A percentile compares a stretch with the other conserved stretches of the same genome.
Conservation (phyloP, 1,284 basidiomycete species). For the Ceratobasidium sp. region DNA sequence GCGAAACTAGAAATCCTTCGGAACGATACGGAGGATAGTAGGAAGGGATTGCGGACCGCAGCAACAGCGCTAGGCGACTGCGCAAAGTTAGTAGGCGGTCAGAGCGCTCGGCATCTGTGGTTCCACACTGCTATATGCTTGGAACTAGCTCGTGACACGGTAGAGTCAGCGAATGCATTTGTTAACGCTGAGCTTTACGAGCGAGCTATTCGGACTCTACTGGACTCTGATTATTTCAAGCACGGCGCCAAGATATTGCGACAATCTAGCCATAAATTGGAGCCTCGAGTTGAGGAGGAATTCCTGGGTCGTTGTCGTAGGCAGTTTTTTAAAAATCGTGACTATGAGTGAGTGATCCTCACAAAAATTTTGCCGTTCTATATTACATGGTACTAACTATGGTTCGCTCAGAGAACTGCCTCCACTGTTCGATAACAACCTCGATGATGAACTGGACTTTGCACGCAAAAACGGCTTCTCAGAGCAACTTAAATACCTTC, state of each 20-base stretch:
- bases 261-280: neutral
- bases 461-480: neutral
- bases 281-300: neutral
- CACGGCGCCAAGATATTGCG: neutral
- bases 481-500: neutral
- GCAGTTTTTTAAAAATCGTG: neutral
- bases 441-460: neutral
- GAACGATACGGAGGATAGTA: neutral
- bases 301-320: neutral
- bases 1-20: slow-evolving; percentile 13
- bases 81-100: neutral
- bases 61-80: neutral
- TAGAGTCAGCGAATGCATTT: neutral
- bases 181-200: slow-evolving; percentile 11
- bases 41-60: neutral
- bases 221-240: neutral
- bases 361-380: no score
- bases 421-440: slow-evolving; percentile 9
- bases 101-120: slow-evolving; percentile 16
- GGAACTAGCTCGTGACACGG: neutral
- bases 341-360: slow-evolving; percentile 1
- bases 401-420: neutral
- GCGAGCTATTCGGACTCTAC: slow-evolving; percentile 1
- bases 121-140: slow-evolving; percentile 17
- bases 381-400: no score